These are phyloP conservation scores for Volutella citrinella DNA, from an alignment of 2,329 filamentous ascomycete genomes.

Conservation along the genomic window DNA sequence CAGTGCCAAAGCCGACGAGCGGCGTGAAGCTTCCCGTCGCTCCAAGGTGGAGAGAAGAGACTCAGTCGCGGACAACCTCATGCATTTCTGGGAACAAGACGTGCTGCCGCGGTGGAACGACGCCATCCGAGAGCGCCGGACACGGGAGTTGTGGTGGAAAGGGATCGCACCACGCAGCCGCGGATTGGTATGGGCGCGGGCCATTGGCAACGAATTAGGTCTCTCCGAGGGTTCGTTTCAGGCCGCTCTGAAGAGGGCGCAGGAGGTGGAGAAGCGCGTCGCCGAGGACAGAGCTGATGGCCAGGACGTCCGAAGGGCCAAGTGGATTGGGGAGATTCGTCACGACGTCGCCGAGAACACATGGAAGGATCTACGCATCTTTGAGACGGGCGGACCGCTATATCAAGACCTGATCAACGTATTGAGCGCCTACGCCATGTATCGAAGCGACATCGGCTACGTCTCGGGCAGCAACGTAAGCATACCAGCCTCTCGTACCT, in stretches of 20 bases:
- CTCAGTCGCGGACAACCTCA: conserved; percentile 50
- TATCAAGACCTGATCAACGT: conserved; percentile 68
- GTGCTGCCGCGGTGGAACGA: conserved; percentile 74
- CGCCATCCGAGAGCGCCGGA: conserved; percentile 65
- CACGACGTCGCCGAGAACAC: conserved; percentile 62
- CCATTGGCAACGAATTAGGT: conserved; percentile 71
- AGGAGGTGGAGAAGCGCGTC: conserved; percentile 57
- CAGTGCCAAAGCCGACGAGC: conserved; percentile 58
- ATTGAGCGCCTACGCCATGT: conserved; percentile 76
- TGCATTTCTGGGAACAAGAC: conserved; percentile 71
- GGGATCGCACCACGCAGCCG: conserved; percentile 70
- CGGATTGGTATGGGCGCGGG: conserved; percentile 65
- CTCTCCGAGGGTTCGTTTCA: conserved; percentile 65
- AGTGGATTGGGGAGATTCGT: conserved; percentile 63
- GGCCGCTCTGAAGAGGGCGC: conserved; percentile 67
- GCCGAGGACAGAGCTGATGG: conserved; percentile 47
- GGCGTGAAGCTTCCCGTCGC: conserved; percentile 51
- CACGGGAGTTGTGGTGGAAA: conserved; percentile 78
- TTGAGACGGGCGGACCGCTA: conserved; percentile 63
- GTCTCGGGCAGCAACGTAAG: conserved; percentile 71
- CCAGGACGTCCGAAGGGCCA: conserved; percentile 54
- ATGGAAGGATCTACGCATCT: conserved; percentile 71
- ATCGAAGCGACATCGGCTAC: conserved; percentile 78
- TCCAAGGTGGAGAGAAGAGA: conserved; percentile 54
- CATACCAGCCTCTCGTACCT: conserved; percentile 17